Evolutionary conservation across 148 eudicot species (phyloP), one percentile per base, ranked within the genome.

Genomic region (Vaccinium macrocarpon): DNA sequence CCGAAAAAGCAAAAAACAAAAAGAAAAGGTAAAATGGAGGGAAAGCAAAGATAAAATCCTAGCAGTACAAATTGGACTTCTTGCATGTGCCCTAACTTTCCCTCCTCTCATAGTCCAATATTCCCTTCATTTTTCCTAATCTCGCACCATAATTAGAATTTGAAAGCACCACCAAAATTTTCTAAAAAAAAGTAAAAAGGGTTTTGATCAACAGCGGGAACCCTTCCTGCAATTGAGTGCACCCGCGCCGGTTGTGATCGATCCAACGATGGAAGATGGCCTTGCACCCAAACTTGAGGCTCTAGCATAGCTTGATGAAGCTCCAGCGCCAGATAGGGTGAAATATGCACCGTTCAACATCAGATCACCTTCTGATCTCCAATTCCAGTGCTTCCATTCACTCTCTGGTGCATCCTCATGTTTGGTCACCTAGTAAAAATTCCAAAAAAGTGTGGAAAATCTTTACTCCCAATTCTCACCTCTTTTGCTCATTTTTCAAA

Each of bases 251-350:
- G 82, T 62, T 0, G 97, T 94, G 25, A 94, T 86, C 5, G 91
- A 32, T 10, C 88, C 90, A 15, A 94, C 90, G 1, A 94, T 71
- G 42, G 89, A 78, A 2, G 95, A 90, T 16, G 97, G 88, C 51
- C 89, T 89, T 9, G 95, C 95, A 1, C 94, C 93, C 84, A 94
- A 83, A 73, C 97, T 94, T 15, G 97, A 94, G 0, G 97, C 97
- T 86, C 85, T 91, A 0, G 97, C 90, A 57, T 92, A 94, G 23
- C 92, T 89, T 0, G 94, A 86, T 18, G 93, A 88, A 6, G 95
- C 94, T 16, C 93, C 97, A 0, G 92, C 90, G 0, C 95, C 95
- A 0, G 95, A 93, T 5, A 89, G 77, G 19, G 90, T 91, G 76
- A 93, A 93, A 68, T 46, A 93, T 6, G 95, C 95, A 51, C 94